Percentiles rank a stretch among this genome's conserved stretches.
These are phyloP conservation scores for Fusarium aywerte DNA, from an alignment of 2,329 filamentous ascomycete species.

Conservation along the genomic window DNA sequence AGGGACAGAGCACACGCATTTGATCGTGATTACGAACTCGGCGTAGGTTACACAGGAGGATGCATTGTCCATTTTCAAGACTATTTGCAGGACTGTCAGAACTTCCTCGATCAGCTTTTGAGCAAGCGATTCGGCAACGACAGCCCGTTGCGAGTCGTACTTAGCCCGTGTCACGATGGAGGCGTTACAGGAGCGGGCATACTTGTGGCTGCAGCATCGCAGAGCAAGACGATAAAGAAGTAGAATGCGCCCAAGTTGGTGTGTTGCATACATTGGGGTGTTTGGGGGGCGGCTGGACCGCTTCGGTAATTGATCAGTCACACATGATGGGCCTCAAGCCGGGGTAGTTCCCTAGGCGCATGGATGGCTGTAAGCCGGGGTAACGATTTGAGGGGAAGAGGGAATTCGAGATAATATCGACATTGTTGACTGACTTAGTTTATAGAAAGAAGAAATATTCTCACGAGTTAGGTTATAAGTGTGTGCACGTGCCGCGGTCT, in stretches of 20 bases:
- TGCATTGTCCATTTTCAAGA: constrained; percentile 84
- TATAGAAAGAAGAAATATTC: constrained; percentile 30
- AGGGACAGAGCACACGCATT: constrained; percentile 39
- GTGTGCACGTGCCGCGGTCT: neutral
- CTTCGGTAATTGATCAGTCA: constrained; percentile 35
- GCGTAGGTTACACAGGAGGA: constrained; percentile 82
- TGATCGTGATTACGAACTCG: constrained; percentile 63
- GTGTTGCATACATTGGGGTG: constrained; percentile 30
- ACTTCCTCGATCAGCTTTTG: constrained; percentile 70
- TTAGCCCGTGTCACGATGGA: constrained; percentile 69
- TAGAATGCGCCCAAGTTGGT: constrained; percentile 12
- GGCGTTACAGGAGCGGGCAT: constrained; percentile 72
- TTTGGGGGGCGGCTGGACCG: constrained; percentile 36
- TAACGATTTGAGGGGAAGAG: constrained; percentile 18
- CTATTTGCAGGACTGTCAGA: constrained; percentile 76
- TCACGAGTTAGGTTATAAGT: constrained; percentile 12
- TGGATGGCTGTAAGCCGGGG: constrained; percentile 26
- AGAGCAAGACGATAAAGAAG: constrained; percentile 53
- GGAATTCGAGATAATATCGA: constrained; percentile 8
- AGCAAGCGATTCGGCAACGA: constrained; percentile 42
- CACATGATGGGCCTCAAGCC: constrained; percentile 22
- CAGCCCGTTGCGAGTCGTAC: constrained; percentile 57
- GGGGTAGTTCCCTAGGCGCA: constrained; percentile 19
- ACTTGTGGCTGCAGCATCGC: constrained; percentile 59
- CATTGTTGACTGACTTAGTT: constrained; percentile 14